Evolutionary conservation across 257 asterid genomes (phyloP).

Genomic region (Fraxinus excelsior): DNA sequence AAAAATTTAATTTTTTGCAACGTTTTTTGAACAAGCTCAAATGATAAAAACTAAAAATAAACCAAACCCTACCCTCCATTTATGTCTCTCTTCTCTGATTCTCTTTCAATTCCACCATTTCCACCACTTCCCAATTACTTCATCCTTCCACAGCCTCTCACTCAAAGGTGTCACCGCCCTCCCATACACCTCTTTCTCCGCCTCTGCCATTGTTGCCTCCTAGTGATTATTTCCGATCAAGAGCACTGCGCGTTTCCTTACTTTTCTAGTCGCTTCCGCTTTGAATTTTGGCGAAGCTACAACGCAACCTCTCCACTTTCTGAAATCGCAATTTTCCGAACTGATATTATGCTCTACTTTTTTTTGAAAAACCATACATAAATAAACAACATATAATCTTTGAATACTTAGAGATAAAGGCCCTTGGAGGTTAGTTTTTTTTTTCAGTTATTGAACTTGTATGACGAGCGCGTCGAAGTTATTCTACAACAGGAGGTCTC

Average conservation of each 20-base stretch:
- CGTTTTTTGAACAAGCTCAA: too few species aligned
- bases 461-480: constrained; percentile 93
- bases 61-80: constrained; percentile 25
- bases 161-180: constrained; percentile 53
- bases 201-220: constrained; percentile 51
- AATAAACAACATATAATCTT: not conserved
- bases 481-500: constrained; percentile 70
- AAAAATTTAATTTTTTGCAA: too few species aligned
- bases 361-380: not conserved
- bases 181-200: constrained; percentile 47
- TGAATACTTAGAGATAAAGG: not conserved
- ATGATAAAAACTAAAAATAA: too few species aligned
- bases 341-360: not conserved
- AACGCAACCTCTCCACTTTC: too few species aligned
- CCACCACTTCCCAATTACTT: constrained; percentile 39
- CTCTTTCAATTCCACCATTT: constrained; percentile 37
- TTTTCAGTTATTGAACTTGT: constrained; percentile 26
- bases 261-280: not conserved
- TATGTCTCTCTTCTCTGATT: constrained; percentile 30
- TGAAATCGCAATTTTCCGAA: not conserved
- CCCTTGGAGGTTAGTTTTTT: not conserved
- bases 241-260: not conserved
- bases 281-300: not conserved
- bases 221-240: too few species aligned
- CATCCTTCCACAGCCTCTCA: constrained; percentile 66